These are phyloP conservation scores for Puccinia polysora DNA, from an alignment of 1,284 basidiomycete species.

Conservation along the genomic window DNA sequence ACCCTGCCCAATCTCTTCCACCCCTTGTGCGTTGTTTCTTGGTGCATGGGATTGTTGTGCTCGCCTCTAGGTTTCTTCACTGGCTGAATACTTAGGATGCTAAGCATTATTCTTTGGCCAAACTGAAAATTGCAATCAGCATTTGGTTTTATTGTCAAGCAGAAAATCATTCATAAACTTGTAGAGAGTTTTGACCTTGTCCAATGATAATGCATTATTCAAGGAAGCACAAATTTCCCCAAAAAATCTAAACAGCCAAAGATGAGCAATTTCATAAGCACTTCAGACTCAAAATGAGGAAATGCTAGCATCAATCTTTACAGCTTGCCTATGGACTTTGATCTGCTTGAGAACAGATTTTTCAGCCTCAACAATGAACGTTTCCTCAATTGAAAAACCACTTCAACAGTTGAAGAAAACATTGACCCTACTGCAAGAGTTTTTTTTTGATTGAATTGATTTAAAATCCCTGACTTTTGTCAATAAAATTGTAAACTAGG, in stretches of 20 bases:
- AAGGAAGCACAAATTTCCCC: slow-evolving; percentile 75
- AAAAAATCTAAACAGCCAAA: slow-evolving; percentile 47
- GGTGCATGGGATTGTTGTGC: too few species aligned
- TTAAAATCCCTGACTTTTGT: slow-evolving; percentile 59
- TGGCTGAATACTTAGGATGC: too few species aligned
- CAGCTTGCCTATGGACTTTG: slow-evolving; percentile 71
- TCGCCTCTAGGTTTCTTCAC: too few species aligned
- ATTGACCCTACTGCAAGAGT: slow-evolving; percentile 86
- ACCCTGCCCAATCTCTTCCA: too few species aligned
- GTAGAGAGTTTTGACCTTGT: slow-evolving; percentile 60
- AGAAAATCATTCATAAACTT: slow-evolving; percentile 54
- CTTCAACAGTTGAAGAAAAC: slow-evolving; percentile 72
- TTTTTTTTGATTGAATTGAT: slow-evolving; percentile 48
- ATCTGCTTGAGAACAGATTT: slow-evolving; percentile 79
- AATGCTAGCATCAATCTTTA: background rate
- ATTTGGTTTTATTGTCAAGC: too few species aligned
- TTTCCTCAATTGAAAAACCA: slow-evolving; percentile 61
- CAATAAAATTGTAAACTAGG: slow-evolving; percentile 68
- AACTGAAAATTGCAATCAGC: too few species aligned
- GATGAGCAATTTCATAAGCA: slow-evolving; percentile 54
- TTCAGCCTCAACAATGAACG: too few species aligned
- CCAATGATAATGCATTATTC: slow-evolving; percentile 88
- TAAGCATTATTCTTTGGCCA: too few species aligned
- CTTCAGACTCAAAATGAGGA: slow-evolving; percentile 60
- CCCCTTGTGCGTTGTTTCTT: too few species aligned